Base-by-base conservation (phyloP, 371 early-diverging fungal genomes). In the Lichtheimia corymbifera region DNA sequence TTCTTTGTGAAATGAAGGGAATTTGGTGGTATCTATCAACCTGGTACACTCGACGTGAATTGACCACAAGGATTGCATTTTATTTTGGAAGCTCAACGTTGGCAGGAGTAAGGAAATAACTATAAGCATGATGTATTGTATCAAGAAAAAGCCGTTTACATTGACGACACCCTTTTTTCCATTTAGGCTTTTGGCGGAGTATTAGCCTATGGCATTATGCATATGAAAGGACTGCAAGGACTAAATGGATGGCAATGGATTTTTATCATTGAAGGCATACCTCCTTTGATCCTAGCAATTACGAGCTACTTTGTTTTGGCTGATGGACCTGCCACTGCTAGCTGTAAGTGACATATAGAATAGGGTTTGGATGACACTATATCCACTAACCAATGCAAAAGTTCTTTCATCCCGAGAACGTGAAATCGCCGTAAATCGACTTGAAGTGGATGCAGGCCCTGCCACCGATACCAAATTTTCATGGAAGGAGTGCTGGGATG, bases 261-360 rank as follows among this genome's bases (percentile, higher is more conserved):
- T 50, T 92, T 91, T 62, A 82, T 91, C 30, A 77, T 92, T 45
- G 90, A 91, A 64, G 92, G 91, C 12, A 60, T 90, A 43, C 85
- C 87, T 2, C 84, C 93, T 0, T 66, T 88, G 1, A 30, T 88
- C 0, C 70, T 90, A 47, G 83, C 90, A 4, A 35, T 87, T 30
- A 55, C 76, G 2, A 71, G 85, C 30, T 90, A 71, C 55, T 80
- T 84, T 45, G 68, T 81, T 53, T 71, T 93, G 44, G 88, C 92
- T 7, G 87, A 90, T 58, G 85, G 85, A 55, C 94, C 93, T 5
- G 81, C 80, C 17, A 83, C 79, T 40, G 83, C 89, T 43, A 80
- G 70, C 5, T 54, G 54, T 54, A 41, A 52, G 28, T 6, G 2
- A 25, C 5, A 20, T n/a, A 5, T 2, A 3, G 22, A 22, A 25